Conservation (phyloP, 768 basidiomycete species). For the Amanita jacksonii region DNA sequence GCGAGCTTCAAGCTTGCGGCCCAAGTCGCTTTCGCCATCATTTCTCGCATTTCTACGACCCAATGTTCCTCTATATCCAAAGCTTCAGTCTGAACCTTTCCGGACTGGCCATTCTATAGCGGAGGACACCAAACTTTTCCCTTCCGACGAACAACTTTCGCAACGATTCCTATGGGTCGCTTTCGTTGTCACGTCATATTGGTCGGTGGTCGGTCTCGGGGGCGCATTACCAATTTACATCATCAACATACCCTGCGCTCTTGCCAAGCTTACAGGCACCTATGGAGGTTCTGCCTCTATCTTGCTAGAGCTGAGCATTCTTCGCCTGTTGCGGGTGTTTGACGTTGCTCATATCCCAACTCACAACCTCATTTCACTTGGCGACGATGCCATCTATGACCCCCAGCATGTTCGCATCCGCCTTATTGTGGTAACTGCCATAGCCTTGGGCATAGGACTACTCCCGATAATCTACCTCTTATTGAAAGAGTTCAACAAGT, state of each 20-base stretch:
- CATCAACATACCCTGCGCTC: slow-evolving; percentile 57
- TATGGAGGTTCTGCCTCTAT: slow-evolving; percentile 57
- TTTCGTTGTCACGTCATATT: slow-evolving; percentile 52
- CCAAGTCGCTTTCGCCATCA: slow-evolving; percentile 45
- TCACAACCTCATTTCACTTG: slow-evolving; percentile 18
- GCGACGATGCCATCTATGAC: slow-evolving; percentile 29
- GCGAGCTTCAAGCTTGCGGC: slow-evolving; percentile 41
- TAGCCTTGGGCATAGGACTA: slow-evolving; percentile 54
- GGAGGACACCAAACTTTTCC: slow-evolving; percentile 48
- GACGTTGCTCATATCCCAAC: slow-evolving; percentile 31
- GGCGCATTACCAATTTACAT: slow-evolving; percentile 68
- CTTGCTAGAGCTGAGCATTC: slow-evolving; percentile 67
- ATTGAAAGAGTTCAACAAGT: slow-evolving; percentile 48
- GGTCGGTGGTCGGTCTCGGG: slow-evolving; percentile 61
- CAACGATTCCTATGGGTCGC: slow-evolving; percentile 65
- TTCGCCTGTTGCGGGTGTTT: slow-evolving; percentile 59
- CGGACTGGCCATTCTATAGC: slow-evolving; percentile 40
- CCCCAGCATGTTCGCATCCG: slow-evolving; percentile 42
- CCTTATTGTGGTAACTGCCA: slow-evolving; percentile 56
- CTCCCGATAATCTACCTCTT: slow-evolving; percentile 60
- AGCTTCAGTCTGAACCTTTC: slow-evolving; percentile 45
- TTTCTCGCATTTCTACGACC: slow-evolving; percentile 67
- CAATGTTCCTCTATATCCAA: slow-evolving; percentile 54
- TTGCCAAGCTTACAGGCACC: slow-evolving; percentile 31
- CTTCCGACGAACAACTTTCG: slow-evolving; percentile 65